Conservation (phyloP, 768 basidiomycete genomes). For the Mycena chlorophos region DNA sequence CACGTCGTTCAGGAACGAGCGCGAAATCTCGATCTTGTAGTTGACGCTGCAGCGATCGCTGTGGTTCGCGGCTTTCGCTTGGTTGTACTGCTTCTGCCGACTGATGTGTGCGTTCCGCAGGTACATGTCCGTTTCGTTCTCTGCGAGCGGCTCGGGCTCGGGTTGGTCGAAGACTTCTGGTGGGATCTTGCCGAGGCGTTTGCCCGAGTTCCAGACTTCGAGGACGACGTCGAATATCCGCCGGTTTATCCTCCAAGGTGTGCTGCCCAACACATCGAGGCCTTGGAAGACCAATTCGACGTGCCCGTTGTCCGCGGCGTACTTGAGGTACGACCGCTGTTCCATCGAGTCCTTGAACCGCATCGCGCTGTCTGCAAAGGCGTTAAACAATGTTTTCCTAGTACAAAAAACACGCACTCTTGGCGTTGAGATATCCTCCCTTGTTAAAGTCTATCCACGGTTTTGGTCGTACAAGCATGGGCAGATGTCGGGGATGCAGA, state of each 20-base stretch:
- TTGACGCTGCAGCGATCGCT: constrained; percentile 91
- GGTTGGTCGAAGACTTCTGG: constrained; percentile 63
- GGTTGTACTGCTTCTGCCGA: constrained; percentile 54
- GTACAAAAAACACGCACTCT: constrained; percentile 46
- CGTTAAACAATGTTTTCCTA: constrained; percentile 13
- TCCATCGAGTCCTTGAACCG: constrained; percentile 90
- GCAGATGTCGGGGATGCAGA: constrained; percentile 90
- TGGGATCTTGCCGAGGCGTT: constrained; percentile 81
- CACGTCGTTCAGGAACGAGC: constrained; percentile 86
- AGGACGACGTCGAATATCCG: constrained; percentile 73
- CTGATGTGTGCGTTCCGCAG: constrained; percentile 54
- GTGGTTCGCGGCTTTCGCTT: constrained; percentile 77
- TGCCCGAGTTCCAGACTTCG: constrained; percentile 84
- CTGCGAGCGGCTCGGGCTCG: constrained; percentile 59
- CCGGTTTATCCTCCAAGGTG: constrained; percentile 88
- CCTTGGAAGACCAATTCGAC: constrained; percentile 86
- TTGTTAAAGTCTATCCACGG: constrained; percentile 78
- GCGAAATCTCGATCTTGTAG: constrained; percentile 94
- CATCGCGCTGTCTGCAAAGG: constrained; percentile 66
- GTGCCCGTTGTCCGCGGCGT: constrained; percentile 71
- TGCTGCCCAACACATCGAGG: constrained; percentile 85
- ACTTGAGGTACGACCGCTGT: constrained; percentile 74
- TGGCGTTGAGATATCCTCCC: constrained; percentile 83
- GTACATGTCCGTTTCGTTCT: constrained; percentile 50
- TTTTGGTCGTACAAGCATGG: constrained; percentile 90